A percentile compares a stretch with the other conserved stretches of the same genome.
These are phyloP conservation scores for Chaetothyriales sp. DNA, from an alignment of 2,329 filamentous ascomycete genomes.

Conservation along the genomic window DNA sequence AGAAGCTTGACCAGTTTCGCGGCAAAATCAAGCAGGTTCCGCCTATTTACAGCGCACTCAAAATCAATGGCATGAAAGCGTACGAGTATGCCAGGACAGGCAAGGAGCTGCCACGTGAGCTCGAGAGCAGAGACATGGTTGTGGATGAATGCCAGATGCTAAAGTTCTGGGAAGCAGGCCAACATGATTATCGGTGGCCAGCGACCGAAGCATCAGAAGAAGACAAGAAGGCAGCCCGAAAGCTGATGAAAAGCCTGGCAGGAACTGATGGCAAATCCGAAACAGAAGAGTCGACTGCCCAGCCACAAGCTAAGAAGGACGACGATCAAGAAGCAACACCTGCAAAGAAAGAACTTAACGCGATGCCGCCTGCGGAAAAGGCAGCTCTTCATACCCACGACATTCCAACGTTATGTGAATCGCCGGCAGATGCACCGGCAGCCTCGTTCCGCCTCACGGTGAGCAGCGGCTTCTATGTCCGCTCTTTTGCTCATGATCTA, in stretches of 20 bases:
- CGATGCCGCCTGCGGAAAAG: conserved; percentile 11
- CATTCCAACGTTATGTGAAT: conserved; percentile 7
- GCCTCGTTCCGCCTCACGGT: conserved; percentile 79
- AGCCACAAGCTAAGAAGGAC: conserved; percentile 20
- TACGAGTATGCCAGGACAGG: conserved; percentile 94
- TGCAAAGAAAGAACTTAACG: conserved; percentile 3
- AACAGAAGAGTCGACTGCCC: background rate
- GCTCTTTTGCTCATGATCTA: conserved; percentile 82
- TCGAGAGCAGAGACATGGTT: conserved; percentile 64
- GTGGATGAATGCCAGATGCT: conserved; percentile 63
- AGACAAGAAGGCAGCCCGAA: conserved; percentile 62
- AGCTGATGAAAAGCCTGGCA: conserved; percentile 35
- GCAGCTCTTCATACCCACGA: conserved; percentile 17
- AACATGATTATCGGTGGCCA: conserved; percentile 67
- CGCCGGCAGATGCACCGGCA: conserved; percentile 42
- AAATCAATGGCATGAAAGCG: conserved; percentile 82
- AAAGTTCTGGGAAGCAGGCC: conserved; percentile 70
- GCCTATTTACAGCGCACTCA: conserved; percentile 81
- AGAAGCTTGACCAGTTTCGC: conserved; percentile 57
- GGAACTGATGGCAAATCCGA: conserved; percentile 3
- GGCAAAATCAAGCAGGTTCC: conserved; percentile 81
- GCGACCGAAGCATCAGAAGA: conserved; percentile 58
- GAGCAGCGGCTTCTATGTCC: conserved; percentile 90
- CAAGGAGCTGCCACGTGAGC: conserved; percentile 69
- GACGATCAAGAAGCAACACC: background rate